A percentile compares a stretch with the other conserved stretches of the same genome.
Conservation (phyloP, 2,329 filamentous ascomycete species). For the Penicillium sp. region DNA sequence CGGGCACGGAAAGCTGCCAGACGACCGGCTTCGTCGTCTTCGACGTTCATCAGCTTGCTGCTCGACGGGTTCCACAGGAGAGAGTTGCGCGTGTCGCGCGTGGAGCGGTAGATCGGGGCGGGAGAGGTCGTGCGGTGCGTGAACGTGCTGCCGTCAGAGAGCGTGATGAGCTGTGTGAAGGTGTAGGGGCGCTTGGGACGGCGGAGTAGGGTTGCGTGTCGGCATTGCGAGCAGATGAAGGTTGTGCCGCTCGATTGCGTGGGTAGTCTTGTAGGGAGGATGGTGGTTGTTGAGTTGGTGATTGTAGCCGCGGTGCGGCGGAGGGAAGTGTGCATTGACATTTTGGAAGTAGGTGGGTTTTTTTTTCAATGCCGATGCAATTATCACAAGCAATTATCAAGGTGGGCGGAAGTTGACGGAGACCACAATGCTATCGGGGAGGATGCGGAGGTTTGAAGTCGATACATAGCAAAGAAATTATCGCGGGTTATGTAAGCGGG, state of each 20-base stretch:
- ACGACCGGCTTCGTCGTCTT: conserved; percentile 91
- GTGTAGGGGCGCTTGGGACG: conserved; percentile 91
- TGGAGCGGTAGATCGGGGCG: conserved; percentile 58
- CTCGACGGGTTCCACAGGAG: conserved; percentile 86
- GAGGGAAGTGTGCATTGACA: conserved; percentile 40
- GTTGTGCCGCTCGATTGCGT: conserved; percentile 36
- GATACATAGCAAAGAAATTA: conserved; percentile 35
- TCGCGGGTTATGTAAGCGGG: conserved; percentile 35
- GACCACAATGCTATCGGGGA: conserved; percentile 11
- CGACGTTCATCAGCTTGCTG: conserved; percentile 77
- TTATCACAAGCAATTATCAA: background rate
- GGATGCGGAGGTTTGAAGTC: conserved; percentile 16
- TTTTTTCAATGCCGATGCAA: background rate
- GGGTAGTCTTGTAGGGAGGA: conserved; percentile 32
- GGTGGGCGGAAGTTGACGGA: background rate
- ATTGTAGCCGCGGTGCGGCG: conserved; percentile 36
- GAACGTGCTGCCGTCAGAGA: conserved; percentile 85
- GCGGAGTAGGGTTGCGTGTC: conserved; percentile 79
- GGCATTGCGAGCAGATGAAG: conserved; percentile 60
- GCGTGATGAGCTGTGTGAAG: conserved; percentile 93
- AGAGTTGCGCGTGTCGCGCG: conserved; percentile 87
- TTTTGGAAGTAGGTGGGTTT: conserved; percentile 14
- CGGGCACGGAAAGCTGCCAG: conserved; percentile 80
- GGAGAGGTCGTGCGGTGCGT: conserved; percentile 52
- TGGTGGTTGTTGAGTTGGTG: conserved; percentile 32